Percentiles rank a stretch among this genome's conserved stretches.
Evolutionary conservation across 225 moss, liverwort and hornwort genomes (phyloP).

Genomic region (Marchantia paleacea): DNA sequence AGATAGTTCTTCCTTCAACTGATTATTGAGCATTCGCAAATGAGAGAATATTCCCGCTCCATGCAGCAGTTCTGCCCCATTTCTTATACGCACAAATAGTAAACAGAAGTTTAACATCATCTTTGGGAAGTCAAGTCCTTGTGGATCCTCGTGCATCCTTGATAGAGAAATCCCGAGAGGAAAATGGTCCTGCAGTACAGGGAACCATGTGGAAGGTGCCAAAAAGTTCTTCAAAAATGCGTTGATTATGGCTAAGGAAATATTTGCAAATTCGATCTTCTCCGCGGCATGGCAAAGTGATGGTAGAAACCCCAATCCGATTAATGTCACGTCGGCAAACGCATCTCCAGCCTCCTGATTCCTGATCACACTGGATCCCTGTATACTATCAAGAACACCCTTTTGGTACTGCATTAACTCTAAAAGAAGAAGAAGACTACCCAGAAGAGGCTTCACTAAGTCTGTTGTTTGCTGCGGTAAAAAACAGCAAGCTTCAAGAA

Average conservation of each 20-base stretch:
- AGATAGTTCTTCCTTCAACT: slow-evolving; percentile 50
- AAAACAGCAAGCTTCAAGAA: slow-evolving; percentile 57
- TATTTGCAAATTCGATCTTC: slow-evolving; percentile 57
- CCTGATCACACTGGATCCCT: slow-evolving; percentile 32
- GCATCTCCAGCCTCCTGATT: slow-evolving; percentile 58
- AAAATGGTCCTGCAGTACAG: slow-evolving; percentile 76
- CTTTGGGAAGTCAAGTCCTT: slow-evolving; percentile 57
- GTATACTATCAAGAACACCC: slow-evolving; percentile 31
- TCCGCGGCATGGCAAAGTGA: slow-evolving; percentile 74
- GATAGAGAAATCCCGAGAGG: slow-evolving; percentile 63
- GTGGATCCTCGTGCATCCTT: slow-evolving; percentile 64
- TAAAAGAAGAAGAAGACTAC: slow-evolving; percentile 64
- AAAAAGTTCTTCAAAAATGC: slow-evolving; percentile 77
- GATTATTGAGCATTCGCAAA: slow-evolving; percentile 66
- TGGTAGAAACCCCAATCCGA: slow-evolving; percentile 75
- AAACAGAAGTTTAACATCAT: slow-evolving; percentile 81
- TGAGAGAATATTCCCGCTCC: slow-evolving; percentile 77
- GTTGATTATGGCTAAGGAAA: slow-evolving; percentile 79
- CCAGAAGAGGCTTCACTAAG: slow-evolving; percentile 66
- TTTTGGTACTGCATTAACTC: slow-evolving; percentile 69
- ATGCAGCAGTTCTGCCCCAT: slow-evolving; percentile 86
- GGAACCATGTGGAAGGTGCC: slow-evolving; percentile 77
- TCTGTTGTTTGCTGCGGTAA: slow-evolving; percentile 58
- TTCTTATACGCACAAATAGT: slow-evolving; percentile 65
- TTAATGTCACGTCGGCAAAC: slow-evolving; percentile 68